Percentiles rank a stretch among this genome's conserved stretches.
phyloP scores from a whole-genome alignment of 2,329 filamentous ascomycete species.

The Pseudogymnoascus sp. region DNA sequence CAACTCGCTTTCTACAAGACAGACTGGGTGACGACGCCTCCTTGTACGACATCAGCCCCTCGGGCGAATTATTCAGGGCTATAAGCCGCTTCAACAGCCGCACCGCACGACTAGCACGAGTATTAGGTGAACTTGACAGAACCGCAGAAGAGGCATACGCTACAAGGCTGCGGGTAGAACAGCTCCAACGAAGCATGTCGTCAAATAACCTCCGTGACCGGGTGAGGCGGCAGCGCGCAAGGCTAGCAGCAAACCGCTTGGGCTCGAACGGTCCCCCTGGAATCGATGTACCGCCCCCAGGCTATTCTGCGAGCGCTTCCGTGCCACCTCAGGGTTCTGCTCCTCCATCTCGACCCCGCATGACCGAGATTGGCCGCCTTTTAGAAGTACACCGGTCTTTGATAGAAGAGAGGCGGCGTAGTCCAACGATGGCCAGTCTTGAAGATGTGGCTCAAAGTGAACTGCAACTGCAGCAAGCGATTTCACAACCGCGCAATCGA shows the following conservation, averaged over 20 bases:
- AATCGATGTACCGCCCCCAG: neutral
- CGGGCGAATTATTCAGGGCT: conserved; percentile 35
- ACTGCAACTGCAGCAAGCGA: neutral
- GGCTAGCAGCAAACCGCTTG: neutral
- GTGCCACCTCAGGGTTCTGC: neutral
- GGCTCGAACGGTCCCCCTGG: neutral
- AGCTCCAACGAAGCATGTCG: conserved; percentile 3
- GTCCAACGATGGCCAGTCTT: neutral
- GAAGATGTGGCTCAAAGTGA: neutral
- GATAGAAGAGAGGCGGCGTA: neutral
- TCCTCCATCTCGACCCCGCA: neutral
- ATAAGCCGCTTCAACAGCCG: conserved; percentile 34
- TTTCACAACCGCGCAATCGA: neutral
- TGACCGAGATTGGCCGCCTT: neutral
- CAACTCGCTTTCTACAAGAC: conserved; percentile 27
- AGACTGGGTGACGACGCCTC: conserved; percentile 33
- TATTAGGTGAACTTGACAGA: neutral
- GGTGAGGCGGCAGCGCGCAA: neutral
- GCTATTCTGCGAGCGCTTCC: neutral
- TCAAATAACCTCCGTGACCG: conserved; percentile 5
- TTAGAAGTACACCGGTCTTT: neutral
- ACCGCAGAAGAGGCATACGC: neutral
- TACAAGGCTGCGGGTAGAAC: neutral
- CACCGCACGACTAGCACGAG: conserved; percentile 16
- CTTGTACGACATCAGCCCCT: conserved; percentile 32